Evolutionary conservation across 202 grass and related monocot species (phyloP), one percentile per base, ranked within the genome.

Genomic region (Saccharum hybrid): DNA sequence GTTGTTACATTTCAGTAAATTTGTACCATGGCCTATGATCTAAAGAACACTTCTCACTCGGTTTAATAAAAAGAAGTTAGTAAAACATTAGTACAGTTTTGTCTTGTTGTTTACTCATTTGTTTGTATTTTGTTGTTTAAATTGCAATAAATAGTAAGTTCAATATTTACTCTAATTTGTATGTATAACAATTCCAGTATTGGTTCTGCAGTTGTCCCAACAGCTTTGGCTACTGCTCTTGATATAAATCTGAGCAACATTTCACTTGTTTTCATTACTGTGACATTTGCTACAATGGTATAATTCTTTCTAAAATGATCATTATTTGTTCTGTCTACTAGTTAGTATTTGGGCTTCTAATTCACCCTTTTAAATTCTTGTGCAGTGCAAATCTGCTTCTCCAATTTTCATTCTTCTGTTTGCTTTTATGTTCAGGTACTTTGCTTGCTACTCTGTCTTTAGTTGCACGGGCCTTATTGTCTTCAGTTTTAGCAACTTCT

Each of bases 241-340:
- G 96, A 98, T 88, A 87, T 98, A 82, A 96, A 98, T 85, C 82
- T 98, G 81, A 98, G 93, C 89, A 98, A 98, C 86, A 70, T 94
- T 85, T 94, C 96, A 69, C 93, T 98, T 77, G 93, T 96, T 87
- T 98, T 96, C 86, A 96, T 98, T 85, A 90, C 91, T 9, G 96
- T 98, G 83, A 96, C 96, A 81, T 98, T 98, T 89, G 96, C 96
- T 90, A 96, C 96, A 72, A 98, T 98, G 96, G 96, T 98, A 90
- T 71, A 78, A 46, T 90, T 89, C 15, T 52, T 88, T 82, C 26
- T 81, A 65, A 3, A n/a, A 83, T 3, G 37, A 67, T 71, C 73
- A 68, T 38, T 90, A 68, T 76, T 72, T 83, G 38, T 19, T 78
- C 48, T 8, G 23, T 59, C 67, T 41, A 43, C 72, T 36, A 86